Evolutionary conservation across 345 rosid genomes (phyloP), one percentile per base, ranked within the genome.

Genomic region (Iberis pinnata): DNA sequence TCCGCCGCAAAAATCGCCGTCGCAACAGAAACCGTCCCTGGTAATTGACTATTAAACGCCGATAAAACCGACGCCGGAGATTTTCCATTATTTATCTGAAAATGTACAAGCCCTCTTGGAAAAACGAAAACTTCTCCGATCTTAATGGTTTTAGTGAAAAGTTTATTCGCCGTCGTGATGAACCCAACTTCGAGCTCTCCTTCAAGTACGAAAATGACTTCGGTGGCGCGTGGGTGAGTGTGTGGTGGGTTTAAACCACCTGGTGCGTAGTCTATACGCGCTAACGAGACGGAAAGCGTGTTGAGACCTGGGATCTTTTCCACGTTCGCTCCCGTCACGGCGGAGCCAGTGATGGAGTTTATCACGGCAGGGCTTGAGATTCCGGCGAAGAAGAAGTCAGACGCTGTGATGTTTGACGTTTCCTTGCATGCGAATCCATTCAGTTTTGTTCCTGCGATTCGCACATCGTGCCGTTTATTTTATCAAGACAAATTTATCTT

Each of bases 171-270:
- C 1, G 82, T 76, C 1, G 84, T 81, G 68, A 81, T 74, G 46
- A 81, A 81, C 4, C 80, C 88, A 1, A 78, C 88, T 10, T 72
- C 73, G 12, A 81, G 53, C 37, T 72, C 74, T 12, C 88, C 88
- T 10, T 74, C 73, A 1, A 78, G 68, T 35, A 78, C 75, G 55
- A 62, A 81, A 12, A 74, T 55, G n/a, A 78, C 56, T 47, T 81
- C 84, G 0, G 84, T 78, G 55, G 78, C 88, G 1, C 84, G 78
- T 12, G 84, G 33, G 33, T 29, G 33, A 29, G 10, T 6, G 33
- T 29, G 33, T 7, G 33, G 33, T 29, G 33, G 33, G 84, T 78
- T 78, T 15, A 76, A 61, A 40, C 87, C 87, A 1, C 72, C 78
- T 0, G 84, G 58, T 1, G 53, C 61, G 25, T 70, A 76, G 69